Conservation (phyloP, 768 basidiomycete genomes). For the Mrakia blollopis region DNA sequence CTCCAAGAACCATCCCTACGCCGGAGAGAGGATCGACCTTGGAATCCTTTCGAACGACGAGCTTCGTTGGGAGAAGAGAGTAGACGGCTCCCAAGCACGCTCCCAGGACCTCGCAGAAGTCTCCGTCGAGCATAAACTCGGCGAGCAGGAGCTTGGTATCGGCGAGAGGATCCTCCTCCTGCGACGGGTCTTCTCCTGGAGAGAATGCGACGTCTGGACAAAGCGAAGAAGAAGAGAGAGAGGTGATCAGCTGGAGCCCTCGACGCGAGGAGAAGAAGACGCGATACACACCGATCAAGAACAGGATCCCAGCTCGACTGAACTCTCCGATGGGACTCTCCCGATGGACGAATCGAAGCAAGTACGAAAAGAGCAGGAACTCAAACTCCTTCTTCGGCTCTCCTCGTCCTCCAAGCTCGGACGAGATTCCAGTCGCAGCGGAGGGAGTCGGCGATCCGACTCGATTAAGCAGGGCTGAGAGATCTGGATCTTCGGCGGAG, state of each 20-base stretch:
- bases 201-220: slow-evolving; percentile 27
- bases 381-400: slow-evolving; percentile 62
- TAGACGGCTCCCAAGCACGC: slow-evolving; percentile 91
- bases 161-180: slow-evolving; percentile 63
- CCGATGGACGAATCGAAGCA: slow-evolving; percentile 88
- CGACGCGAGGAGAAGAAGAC: slow-evolving; percentile 11
- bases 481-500: slow-evolving; percentile 56
- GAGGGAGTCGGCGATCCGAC: slow-evolving; percentile 35
- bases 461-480: slow-evolving; percentile 46
- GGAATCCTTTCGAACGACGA: slow-evolving; percentile 53
- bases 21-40: slow-evolving; percentile 37
- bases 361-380: slow-evolving; percentile 90
- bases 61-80: slow-evolving; percentile 80
- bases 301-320: slow-evolving; percentile 81
- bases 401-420: background rate
- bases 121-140: slow-evolving; percentile 92
- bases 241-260: slow-evolving; percentile 13
- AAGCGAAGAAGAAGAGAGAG: slow-evolving; percentile 38
- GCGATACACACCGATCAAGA: slow-evolving; percentile 48
- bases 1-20: slow-evolving; percentile 62
- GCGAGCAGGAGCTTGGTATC: slow-evolving; percentile 83
- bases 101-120: slow-evolving; percentile 94
- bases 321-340: slow-evolving; percentile 92
- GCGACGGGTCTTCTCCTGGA: slow-evolving; percentile 29
- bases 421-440: slow-evolving; percentile 39